Evolutionary conservation across 2,329 filamentous ascomycete species (phyloP).

Genomic region (Zalaria sp.): DNA sequence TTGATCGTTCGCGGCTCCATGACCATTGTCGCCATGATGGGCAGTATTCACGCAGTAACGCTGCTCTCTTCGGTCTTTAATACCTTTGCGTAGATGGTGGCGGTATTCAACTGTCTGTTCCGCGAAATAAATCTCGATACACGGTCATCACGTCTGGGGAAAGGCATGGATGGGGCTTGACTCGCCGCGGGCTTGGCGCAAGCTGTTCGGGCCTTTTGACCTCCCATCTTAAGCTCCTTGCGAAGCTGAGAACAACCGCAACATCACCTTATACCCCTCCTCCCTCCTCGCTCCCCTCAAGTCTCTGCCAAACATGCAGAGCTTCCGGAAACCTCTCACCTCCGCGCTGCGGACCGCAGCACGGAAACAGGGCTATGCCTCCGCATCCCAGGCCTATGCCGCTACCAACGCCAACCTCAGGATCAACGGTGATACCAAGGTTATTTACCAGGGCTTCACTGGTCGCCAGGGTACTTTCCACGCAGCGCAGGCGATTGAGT

Average conservation of each 20-base stretch:
- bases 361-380: constrained; percentile 61
- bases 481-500: constrained; percentile 93
- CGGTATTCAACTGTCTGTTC: too few species aligned
- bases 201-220: too few species aligned
- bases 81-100: too few species aligned
- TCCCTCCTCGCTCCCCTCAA: constrained; percentile 1
- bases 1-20: constrained; percentile 33
- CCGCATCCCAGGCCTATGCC: constrained; percentile 41
- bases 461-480: constrained; percentile 69
- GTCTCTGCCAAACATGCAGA: constrained; percentile 54
- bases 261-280: neutral
- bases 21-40: constrained; percentile 50
- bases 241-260: too few species aligned
- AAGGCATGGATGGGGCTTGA: too few species aligned
- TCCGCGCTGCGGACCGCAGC: constrained; percentile 52
- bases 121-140: too few species aligned
- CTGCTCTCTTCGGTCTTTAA: too few species aligned
- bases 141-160: too few species aligned
- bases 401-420: constrained; percentile 53
- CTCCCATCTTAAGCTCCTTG: too few species aligned
- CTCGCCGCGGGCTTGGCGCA: too few species aligned
- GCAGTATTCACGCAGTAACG: constrained; percentile 6
- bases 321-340: constrained; percentile 58
- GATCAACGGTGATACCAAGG: constrained; percentile 86
- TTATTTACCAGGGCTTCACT: constrained; percentile 94